Conservation (phyloP, 2,329 filamentous ascomycete species). For the Colletotrichum godetiae region DNA sequence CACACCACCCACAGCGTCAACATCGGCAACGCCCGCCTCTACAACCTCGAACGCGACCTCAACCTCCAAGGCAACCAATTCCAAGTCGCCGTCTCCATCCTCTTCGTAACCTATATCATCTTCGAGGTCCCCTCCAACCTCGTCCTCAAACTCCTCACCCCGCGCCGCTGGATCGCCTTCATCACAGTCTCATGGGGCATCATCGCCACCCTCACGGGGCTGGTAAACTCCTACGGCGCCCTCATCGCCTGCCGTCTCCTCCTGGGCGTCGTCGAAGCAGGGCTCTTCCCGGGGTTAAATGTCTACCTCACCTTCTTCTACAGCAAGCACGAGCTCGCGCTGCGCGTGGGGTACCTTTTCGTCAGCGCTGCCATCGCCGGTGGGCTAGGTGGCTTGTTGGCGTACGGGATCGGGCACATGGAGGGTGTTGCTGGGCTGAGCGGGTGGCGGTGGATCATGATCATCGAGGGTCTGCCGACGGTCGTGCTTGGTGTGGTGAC, state of each 20-base stretch:
- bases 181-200: slow-evolving; percentile 75
- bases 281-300: slow-evolving; percentile 76
- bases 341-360: slow-evolving; percentile 80
- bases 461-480: slow-evolving; percentile 61
- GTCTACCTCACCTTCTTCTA: slow-evolving; percentile 83
- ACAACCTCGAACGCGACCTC: slow-evolving; percentile 73
- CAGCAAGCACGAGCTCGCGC: slow-evolving; percentile 76
- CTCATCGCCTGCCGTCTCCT: slow-evolving; percentile 77
- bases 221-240: slow-evolving; percentile 72
- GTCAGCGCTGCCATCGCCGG: slow-evolving; percentile 77
- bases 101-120: slow-evolving; percentile 73
- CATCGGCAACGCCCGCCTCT: slow-evolving; percentile 76
- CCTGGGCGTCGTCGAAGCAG: slow-evolving; percentile 76
- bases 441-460: slow-evolving; percentile 81
- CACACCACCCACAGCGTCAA: slow-evolving; percentile 16
- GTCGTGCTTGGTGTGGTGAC: slow-evolving; percentile 62
- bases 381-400: slow-evolving; percentile 77
- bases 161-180: slow-evolving; percentile 72
- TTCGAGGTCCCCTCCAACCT: slow-evolving; percentile 76
- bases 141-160: slow-evolving; percentile 71
- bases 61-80: slow-evolving; percentile 74
- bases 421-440: slow-evolving; percentile 71
- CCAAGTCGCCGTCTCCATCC: slow-evolving; percentile 73
- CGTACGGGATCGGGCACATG: slow-evolving; percentile 80
- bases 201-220: slow-evolving; percentile 75